Conservation (phyloP, 208 protist genomes). For the Paratrypanosoma confusum region DNA sequence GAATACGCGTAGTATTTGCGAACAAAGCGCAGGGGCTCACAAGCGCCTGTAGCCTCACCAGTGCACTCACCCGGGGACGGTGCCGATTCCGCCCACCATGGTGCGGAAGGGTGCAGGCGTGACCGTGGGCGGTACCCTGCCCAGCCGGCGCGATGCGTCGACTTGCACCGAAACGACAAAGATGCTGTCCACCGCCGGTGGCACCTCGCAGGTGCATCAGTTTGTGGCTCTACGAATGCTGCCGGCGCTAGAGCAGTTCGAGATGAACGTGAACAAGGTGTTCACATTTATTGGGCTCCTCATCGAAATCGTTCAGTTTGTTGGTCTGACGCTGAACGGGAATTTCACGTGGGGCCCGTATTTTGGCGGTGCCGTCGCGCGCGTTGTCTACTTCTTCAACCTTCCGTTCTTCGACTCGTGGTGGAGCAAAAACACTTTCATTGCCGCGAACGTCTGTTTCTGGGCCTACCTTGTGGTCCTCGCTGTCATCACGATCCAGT, state of each 20-base stretch:
- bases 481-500: not conserved
- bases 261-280: conserved; percentile 9
- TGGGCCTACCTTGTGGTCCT: conserved; percentile 2
- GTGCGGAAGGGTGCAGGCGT: too few relatives aligned
- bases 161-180: too few relatives aligned
- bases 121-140: too few relatives aligned
- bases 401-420: conserved; percentile 8
- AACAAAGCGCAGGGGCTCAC: too few relatives aligned
- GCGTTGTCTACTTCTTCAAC: conserved; percentile 12
- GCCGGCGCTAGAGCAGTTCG: conserved; percentile 4
- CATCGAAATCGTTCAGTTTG: conserved; percentile 8
- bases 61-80: too few relatives aligned
- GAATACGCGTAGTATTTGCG: too few relatives aligned
- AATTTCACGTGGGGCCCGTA: conserved; percentile 8
- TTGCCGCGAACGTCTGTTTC: conserved; percentile 1
- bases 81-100: too few relatives aligned
- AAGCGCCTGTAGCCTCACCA: too few relatives aligned
- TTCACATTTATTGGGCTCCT: conserved; percentile 9
- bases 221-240: too few relatives aligned
- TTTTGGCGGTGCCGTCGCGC: not conserved
- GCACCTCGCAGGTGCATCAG: too few relatives aligned
- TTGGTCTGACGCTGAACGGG: conserved; percentile 5
- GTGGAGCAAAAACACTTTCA: not conserved
- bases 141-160: too few relatives aligned
- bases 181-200: too few relatives aligned